Base-by-base conservation (phyloP, 805 yeast species). In the Lipomyces sp. region DNA sequence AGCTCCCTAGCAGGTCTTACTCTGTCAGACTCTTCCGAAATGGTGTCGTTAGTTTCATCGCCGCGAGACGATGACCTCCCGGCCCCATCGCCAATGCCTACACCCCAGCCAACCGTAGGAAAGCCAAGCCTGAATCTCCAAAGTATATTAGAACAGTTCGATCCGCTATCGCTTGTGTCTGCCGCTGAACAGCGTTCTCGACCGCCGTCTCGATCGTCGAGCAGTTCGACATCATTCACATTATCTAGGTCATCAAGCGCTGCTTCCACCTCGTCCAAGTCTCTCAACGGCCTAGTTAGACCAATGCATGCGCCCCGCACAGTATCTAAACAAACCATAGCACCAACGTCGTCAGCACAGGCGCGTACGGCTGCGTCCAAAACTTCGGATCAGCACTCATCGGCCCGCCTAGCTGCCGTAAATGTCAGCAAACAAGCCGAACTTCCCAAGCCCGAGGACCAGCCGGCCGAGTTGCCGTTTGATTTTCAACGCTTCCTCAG, bases 401-500 rank as follows among this genome's bases (percentile, higher is more conserved):
- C 48, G 18, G 15, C 48, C 24, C 48, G 48, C 5, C 7, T 42
- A 4, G 48, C 48, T 15, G 48, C 48, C 2, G 48, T 42, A n/a
- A 18, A 42, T 15, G 48, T 8, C 18, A 42, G 4, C 33, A 63
- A 54, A 37, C 56, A 62, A 2, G 42, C 57, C 24, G 60, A 65
- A 7, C 58, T 64, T 15, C 65, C 70, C 48, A 61, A 69, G 45
- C 66, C 66, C 6, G 71, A 65, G 53, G 79, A 30, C 77, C 80
- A 67, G 66, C 69, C 75, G 64, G 75, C 67, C 33, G 77, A 75
- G 51, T 59, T 66, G 33, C 81, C 84, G 3, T 93, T 94, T 77
- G 97, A 95, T 76, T 95, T 94, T 76, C 97, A 91, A 75, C 77
- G 83, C 32, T 95, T 95, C 75, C 80, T 92, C 51, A 81, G 82